Conservation (phyloP, 2,329 filamentous ascomycete genomes). For the Didymella pinodella region DNA sequence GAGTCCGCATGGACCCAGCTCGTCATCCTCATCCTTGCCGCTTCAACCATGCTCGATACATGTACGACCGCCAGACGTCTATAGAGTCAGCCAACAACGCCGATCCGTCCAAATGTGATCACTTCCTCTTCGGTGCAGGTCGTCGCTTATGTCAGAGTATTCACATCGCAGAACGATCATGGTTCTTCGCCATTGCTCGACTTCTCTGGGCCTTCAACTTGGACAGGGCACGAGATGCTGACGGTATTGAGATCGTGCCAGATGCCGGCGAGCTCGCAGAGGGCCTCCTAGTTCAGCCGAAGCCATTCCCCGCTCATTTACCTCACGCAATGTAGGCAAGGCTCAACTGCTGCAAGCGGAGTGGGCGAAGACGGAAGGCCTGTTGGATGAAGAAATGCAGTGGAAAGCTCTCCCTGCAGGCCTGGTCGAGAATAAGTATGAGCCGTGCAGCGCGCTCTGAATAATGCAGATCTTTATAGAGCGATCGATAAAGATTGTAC, state of each 20-base stretch:
- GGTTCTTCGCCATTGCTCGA: constrained; percentile 44
- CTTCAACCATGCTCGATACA: constrained; percentile 57
- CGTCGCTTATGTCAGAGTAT: constrained; percentile 51
- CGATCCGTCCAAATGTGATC: constrained; percentile 39
- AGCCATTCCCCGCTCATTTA: constrained; percentile 30
- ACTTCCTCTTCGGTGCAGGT: constrained; percentile 51
- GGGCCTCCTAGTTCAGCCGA: constrained; percentile 30
- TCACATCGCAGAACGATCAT: constrained; percentile 46
- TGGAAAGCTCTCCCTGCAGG: constrained; percentile 34
- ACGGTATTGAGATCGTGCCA: constrained; percentile 21
- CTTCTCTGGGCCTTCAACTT: constrained; percentile 48
- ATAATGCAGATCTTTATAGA: background rate
- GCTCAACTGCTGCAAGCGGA: constrained; percentile 21
- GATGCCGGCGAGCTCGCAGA: constrained; percentile 28
- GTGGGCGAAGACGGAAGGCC: constrained; percentile 28
- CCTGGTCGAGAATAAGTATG: constrained; percentile 27
- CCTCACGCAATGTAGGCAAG: constrained; percentile 23
- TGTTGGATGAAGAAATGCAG: constrained; percentile 30
- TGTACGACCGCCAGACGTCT: constrained; percentile 34
- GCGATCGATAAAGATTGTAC: background rate
- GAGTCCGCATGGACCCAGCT: constrained; percentile 49
- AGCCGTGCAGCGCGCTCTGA: constrained; percentile 4
- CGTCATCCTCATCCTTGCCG: constrained; percentile 52
- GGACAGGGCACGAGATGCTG: background rate
- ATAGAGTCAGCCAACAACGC: constrained; percentile 47